Percentiles rank a stretch among this genome's conserved stretches.
These are phyloP conservation scores for Neurospora hispaniola DNA, from an alignment of 495 filamentous ascomycete species.

Conservation along the genomic window DNA sequence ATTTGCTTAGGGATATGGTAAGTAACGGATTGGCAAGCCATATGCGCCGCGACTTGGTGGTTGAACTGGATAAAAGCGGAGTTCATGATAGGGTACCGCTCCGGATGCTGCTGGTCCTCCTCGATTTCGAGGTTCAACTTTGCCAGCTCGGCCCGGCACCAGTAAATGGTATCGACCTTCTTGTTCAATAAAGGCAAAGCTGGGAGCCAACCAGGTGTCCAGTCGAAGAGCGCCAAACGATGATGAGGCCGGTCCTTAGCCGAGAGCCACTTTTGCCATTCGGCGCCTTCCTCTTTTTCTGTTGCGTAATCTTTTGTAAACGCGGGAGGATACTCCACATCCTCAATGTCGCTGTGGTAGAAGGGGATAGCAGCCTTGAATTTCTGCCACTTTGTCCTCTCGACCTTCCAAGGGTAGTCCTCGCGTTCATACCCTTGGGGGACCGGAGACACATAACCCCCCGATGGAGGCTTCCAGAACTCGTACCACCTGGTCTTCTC, in stretches of 20 bases:
- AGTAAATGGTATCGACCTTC: constrained; percentile 92
- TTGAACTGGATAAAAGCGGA: constrained; percentile 99
- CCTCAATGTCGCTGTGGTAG: constrained; percentile 22
- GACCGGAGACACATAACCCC: constrained; percentile 41
- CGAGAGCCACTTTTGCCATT: constrained; percentile 77
- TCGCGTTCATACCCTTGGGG: constrained; percentile 36
- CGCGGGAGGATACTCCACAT: constrained; percentile 55
- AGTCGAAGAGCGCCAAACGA: constrained; percentile 65
- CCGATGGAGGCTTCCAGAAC: constrained; percentile 44
- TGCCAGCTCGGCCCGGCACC: constrained; percentile 79
- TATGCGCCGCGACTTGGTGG: constrained; percentile 92
- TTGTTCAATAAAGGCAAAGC: constrained; percentile 69
- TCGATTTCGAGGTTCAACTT: constrained; percentile 90
- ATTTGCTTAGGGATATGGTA: constrained; percentile 92
- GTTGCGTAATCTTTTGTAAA: constrained; percentile 54
- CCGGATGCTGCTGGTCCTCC: constrained; percentile 73
- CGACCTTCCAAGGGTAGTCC: constrained; percentile 31
- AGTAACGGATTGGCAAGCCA: constrained; percentile 89
- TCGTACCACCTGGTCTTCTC: constrained; percentile 39
- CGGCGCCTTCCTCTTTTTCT: constrained; percentile 56
- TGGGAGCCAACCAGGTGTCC: constrained; percentile 64
- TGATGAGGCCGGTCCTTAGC: constrained; percentile 78
- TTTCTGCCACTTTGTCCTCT: constrained; percentile 33
- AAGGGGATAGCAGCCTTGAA: constrained; percentile 35
- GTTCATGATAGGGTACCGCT: constrained; percentile 89